These are phyloP conservation scores for Aspergillus intermedius DNA, from an alignment of 2,329 filamentous ascomycete species.

Conservation along the genomic window DNA sequence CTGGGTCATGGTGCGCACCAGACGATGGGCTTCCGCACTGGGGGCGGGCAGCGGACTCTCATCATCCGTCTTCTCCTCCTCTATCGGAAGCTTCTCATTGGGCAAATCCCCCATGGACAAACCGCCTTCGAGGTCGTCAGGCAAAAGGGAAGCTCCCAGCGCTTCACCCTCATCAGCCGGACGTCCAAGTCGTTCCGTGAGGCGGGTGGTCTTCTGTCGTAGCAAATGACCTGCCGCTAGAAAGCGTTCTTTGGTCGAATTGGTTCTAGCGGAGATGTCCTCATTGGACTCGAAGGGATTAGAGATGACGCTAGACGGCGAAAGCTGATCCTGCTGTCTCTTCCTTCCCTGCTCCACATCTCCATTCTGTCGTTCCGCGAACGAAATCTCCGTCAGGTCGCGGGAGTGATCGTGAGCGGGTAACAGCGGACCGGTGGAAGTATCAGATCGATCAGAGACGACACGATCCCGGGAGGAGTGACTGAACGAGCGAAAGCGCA, in stretches of 20 bases:
- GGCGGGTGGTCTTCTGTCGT: conserved; percentile 22
- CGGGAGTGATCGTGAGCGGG: background rate
- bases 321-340: background rate
- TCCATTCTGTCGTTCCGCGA: background rate
- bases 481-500: conserved; percentile 16
- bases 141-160: conserved; percentile 21
- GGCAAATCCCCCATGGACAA: conserved; percentile 16
- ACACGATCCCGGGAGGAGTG: background rate
- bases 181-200: conserved; percentile 26
- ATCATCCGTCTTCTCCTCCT: conserved; percentile 15
- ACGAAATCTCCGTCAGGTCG: background rate
- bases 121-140: conserved; percentile 24
- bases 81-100: conserved; percentile 14
- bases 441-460: background rate
- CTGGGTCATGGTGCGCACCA: conserved; percentile 32
- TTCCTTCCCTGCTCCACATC: background rate
- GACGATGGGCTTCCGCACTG: conserved; percentile 32
- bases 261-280: conserved; percentile 2
- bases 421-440: background rate
- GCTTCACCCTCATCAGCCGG: conserved; percentile 26
- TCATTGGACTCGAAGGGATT: background rate
- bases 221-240: conserved; percentile 23
- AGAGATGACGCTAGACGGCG: background rate
- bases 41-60: conserved; percentile 10
- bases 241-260: conserved; percentile 20